A percentile compares a stretch with the other conserved stretches of the same genome.
Evolutionary conservation across 1,139 yeast genomes (phyloP).

Genomic region (Candida mesenterica): DNA sequence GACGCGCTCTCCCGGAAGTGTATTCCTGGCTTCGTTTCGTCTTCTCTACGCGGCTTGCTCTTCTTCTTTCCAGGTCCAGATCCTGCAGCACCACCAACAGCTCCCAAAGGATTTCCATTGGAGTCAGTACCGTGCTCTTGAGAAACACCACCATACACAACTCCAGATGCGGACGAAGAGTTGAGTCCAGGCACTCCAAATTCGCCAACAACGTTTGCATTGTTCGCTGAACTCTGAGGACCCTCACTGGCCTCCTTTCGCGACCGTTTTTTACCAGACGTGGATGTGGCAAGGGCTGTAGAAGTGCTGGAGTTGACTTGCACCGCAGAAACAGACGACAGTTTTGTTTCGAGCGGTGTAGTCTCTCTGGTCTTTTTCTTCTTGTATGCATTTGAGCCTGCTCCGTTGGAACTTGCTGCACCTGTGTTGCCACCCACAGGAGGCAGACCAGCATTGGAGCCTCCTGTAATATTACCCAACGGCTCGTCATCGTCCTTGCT

Average conservation of each 20-base stretch:
- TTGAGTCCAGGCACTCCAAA: background rate
- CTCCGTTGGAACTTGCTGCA: constrained; percentile 1
- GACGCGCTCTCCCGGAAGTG: constrained; percentile 1
- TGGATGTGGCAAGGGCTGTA: background rate
- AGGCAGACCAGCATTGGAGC: background rate
- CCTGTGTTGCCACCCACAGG: constrained; percentile 13
- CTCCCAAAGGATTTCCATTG: background rate
- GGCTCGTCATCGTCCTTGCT: constrained; percentile 40
- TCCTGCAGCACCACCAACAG: background rate
- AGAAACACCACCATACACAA: too few species aligned
- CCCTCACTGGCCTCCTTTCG: constrained; percentile 8
- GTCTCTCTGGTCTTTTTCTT: constrained; percentile 7
- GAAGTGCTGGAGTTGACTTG: constrained; percentile 7
- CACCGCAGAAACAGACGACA: constrained; percentile 4
- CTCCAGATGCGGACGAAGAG: too few species aligned
- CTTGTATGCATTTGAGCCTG: constrained; percentile 1
- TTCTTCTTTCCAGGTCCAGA: constrained; percentile 22
- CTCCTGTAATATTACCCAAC: background rate
- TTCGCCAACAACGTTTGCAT: background rate
- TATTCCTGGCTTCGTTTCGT: constrained; percentile 15
- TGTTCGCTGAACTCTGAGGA: constrained; percentile 1
- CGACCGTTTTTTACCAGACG: constrained; percentile 5
- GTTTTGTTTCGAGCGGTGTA: background rate
- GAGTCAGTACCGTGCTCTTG: background rate
- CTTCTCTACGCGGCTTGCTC: constrained; percentile 30